Conservation (phyloP, 148 eudicot species). For the Silene conica region DNA sequence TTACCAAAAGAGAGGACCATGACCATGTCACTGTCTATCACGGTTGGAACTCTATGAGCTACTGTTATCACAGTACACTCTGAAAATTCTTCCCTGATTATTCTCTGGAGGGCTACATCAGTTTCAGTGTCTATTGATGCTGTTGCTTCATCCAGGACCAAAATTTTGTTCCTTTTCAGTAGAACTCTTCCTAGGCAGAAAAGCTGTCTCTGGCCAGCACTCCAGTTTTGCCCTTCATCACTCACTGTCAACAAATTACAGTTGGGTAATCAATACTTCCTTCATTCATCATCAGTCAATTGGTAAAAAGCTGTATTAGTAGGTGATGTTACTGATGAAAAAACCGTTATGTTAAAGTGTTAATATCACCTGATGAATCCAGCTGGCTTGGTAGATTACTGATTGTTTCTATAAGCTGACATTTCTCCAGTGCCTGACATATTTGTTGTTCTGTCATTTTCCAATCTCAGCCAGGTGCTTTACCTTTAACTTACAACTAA, state of each 20-base stretch:
- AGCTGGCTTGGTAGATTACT: conserved; percentile 48
- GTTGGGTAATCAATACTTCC: neutral
- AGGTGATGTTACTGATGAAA: no score
- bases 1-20: conserved; percentile 66
- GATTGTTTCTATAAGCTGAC: conserved; percentile 61
- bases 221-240: conserved; percentile 66
- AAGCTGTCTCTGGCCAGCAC: conserved; percentile 52
- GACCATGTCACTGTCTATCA: conserved; percentile 60
- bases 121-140: conserved; percentile 60
- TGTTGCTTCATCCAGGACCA: conserved; percentile 64
- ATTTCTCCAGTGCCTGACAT: conserved; percentile 58
- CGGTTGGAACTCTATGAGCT: conserved; percentile 65
- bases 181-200: conserved; percentile 61
- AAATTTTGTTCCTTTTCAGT: conserved; percentile 50
- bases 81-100: conserved; percentile 46
- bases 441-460: neutral
- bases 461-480: neutral
- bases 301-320: no score
- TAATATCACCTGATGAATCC: conserved; percentile 50
- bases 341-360: neutral
- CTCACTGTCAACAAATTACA: conserved; percentile 26
- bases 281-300: no score
- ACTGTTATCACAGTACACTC: conserved; percentile 53
- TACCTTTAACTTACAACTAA: neutral
- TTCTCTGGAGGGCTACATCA: conserved; percentile 47